phyloP scores from a whole-genome alignment of 2,329 filamentous ascomycete species.

The Fusarium acutatum region DNA sequence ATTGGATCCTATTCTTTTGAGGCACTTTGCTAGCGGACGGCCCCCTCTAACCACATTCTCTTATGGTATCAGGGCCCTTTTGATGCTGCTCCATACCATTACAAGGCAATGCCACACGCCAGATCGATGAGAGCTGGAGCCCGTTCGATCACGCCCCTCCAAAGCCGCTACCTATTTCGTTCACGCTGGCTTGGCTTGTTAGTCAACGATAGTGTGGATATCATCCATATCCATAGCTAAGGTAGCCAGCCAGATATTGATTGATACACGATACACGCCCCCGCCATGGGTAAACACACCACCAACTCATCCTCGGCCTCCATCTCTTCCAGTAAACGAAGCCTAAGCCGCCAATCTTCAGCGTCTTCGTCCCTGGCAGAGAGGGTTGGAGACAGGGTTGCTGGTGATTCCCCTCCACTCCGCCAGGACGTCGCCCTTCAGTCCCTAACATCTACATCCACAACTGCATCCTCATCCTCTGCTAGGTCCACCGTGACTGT shows the following conservation, averaged over 20 bases:
- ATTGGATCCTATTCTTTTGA: background rate
- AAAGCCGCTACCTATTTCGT: background rate
- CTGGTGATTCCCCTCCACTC: slow-evolving; percentile 39
- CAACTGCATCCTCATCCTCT: slow-evolving; percentile 36
- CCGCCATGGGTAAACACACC: slow-evolving; percentile 42
- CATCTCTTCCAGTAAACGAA: slow-evolving; percentile 31
- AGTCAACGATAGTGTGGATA: background rate
- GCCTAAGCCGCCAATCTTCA: slow-evolving; percentile 34
- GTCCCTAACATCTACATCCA: slow-evolving; percentile 42
- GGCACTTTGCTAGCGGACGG: background rate
- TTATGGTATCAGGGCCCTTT: slow-evolving; percentile 2
- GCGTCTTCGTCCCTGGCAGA: slow-evolving; percentile 35
- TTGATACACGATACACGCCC: slow-evolving; percentile 17
- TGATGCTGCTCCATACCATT: slow-evolving; percentile 13
- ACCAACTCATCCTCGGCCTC: slow-evolving; percentile 22
- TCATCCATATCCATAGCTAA: background rate
- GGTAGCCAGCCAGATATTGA: background rate
- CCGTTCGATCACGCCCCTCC: slow-evolving; percentile 23
- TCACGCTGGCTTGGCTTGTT: slow-evolving; percentile 1
- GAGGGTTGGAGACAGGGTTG: slow-evolving; percentile 36
- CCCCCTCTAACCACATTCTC: background rate
- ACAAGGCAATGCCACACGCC: slow-evolving; percentile 5
- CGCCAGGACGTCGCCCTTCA: slow-evolving; percentile 45
- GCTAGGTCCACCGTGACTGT: slow-evolving; percentile 41
- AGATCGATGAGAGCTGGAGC: slow-evolving; percentile 12